These are phyloP conservation scores for Chenopodium album DNA, from an alignment of 148 eudicot species.

Conservation along the genomic window DNA sequence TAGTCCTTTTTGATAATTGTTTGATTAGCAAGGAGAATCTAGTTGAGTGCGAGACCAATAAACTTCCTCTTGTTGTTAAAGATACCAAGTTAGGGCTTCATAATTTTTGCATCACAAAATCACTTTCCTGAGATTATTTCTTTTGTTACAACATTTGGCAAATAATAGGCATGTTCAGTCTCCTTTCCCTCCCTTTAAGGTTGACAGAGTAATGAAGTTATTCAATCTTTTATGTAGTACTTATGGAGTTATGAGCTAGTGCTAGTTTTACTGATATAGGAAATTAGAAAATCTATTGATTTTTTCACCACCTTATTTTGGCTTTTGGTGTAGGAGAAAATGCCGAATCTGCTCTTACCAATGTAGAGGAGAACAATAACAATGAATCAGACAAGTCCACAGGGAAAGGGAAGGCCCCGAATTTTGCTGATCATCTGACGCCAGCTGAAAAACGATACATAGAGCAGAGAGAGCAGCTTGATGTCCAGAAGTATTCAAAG, in stretches of 20 bases:
- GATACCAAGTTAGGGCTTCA: background rate
- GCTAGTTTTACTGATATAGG: background rate
- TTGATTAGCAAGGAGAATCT: background rate
- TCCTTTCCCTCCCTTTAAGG: background rate
- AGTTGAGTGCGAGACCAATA: background rate
- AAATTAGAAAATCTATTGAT: background rate
- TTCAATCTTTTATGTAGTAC: background rate
- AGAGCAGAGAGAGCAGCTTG: slow-evolving; percentile 78
- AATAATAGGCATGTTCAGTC: background rate
- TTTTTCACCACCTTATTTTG: background rate
- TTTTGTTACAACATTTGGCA: background rate
- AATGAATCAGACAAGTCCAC: slow-evolving; percentile 31
- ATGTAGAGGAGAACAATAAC: slow-evolving; percentile 37
- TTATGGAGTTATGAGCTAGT: background rate
- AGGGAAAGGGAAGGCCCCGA: slow-evolving; percentile 38
- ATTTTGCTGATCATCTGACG: slow-evolving; percentile 58
- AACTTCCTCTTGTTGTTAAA: background rate
- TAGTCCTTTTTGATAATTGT: background rate
- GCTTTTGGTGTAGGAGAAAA: slow-evolving; percentile 31
- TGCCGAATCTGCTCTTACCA: slow-evolving; percentile 27
- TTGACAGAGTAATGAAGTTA: background rate
- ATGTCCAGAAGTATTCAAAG: slow-evolving; percentile 67
- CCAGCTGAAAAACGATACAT: slow-evolving; percentile 94
- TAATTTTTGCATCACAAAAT: background rate
- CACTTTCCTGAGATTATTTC: background rate